Conservation (phyloP, 805 yeast genomes). For the Yarrowia sp. region DNA sequence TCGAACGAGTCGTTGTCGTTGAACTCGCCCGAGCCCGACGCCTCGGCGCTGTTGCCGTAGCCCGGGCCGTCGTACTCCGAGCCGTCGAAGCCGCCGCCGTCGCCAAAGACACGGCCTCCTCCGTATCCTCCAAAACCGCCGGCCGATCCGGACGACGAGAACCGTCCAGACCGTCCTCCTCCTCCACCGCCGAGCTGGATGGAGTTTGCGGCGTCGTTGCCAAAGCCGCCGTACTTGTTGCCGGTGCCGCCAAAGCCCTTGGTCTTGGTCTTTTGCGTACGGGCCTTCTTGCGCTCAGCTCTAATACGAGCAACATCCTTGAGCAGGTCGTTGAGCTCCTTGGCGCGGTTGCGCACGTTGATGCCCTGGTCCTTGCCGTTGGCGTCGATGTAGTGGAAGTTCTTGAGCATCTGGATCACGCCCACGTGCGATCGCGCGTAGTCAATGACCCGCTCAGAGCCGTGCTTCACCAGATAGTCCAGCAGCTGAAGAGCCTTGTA, state of each 20-base stretch:
- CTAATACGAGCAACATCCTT: conserved; percentile 76
- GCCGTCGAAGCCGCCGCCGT: conserved; percentile 44
- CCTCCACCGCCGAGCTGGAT: conserved; percentile 9
- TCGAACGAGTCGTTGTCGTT: conserved; percentile 41
- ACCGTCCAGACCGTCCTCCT: conserved; percentile 17
- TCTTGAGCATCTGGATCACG: conserved; percentile 80
- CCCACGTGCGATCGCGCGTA: conserved; percentile 83
- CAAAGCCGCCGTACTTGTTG: conserved; percentile 41
- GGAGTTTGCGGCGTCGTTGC: conserved; percentile 37
- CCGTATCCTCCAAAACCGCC: conserved; percentile 35
- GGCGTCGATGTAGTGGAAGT: conserved; percentile 90
- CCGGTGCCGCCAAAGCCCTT: conserved; percentile 45
- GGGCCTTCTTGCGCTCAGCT: conserved; percentile 85
- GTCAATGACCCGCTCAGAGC: conserved; percentile 92
- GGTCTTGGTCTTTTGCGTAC: conserved; percentile 77
- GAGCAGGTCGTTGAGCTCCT: conserved; percentile 65
- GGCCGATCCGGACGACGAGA: conserved; percentile 26
- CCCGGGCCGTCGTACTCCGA: conserved; percentile 39
- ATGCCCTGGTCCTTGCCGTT: conserved; percentile 96
- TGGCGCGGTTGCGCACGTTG: conserved; percentile 88
- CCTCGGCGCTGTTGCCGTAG: conserved; percentile 28
- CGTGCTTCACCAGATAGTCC: conserved; percentile 88
- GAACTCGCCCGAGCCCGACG: conserved; percentile 11
- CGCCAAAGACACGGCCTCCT: conserved; percentile 43
- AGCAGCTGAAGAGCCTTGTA: conserved; percentile 89